Base-by-base conservation (phyloP, 768 basidiomycete species). In the Phylloporus sp. region DNA sequence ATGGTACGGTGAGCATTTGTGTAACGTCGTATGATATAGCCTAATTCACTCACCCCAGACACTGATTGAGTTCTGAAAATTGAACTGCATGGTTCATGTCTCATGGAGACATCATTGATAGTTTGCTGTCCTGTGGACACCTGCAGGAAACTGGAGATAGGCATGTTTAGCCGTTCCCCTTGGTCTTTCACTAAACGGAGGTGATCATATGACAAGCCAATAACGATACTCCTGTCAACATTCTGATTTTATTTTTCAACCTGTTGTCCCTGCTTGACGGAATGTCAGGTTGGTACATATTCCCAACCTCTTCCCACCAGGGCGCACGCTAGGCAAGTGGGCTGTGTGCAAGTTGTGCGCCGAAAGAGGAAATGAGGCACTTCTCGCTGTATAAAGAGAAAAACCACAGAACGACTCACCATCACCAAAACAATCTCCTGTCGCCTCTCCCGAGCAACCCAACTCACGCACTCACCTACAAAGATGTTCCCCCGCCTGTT, bases 401-500 rank as follows among this genome's bases (percentile, higher is more conserved):
- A 20, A 6, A 28, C 10, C 8, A n/a, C n/a, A n/a, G n/a, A n/a
- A n/a, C n/a, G n/a, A n/a, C 18, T 42, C 31, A 35, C n/a, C 33
- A 28, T 34, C 44, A 38, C 27, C 15, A 28, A 33, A 52, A 42
- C n/a, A 20, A 10, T 8, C n/a, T 28, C 22, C 6, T 20, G 29
- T 33, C 20, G n/a, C n/a, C 17, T 22, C 22, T 33, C 37, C 37
- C 27, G n/a, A n/a, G n/a, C n/a, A n/a, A n/a, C n/a, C n/a, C n/a
- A n/a, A n/a, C n/a, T n/a, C n/a, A n/a, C n/a, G n/a, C 8, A 9
- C 34, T 35, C 33, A 11, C 17, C 17, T 10, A 3, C 15, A 37
- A 18, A 42, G 3, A 58, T 57, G 56, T 52, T 18, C 23, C 10
- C 28, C 18, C 56, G 39, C 38, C 21, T 52, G 21, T 17, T 38